Percentiles rank a stretch among this genome's conserved stretches.
Conservation (phyloP, 306 rosid species). For the Citrullus colocynthis region DNA sequence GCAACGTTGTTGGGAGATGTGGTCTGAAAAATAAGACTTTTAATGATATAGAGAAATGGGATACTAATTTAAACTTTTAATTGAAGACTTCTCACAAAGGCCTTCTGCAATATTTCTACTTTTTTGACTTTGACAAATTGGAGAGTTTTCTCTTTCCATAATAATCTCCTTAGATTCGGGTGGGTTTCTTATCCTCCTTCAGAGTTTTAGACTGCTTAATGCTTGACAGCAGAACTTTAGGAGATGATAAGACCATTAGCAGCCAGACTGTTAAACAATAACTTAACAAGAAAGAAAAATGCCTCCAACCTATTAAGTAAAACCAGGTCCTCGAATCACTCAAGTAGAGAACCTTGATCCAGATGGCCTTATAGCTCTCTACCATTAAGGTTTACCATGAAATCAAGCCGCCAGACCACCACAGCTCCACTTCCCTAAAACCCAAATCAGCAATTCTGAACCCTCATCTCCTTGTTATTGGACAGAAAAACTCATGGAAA, state of each 20-base stretch:
- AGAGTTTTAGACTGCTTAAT: neutral
- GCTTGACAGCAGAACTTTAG: neutral
- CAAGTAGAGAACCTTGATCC: neutral
- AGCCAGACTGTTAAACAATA: neutral
- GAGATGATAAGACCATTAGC: neutral
- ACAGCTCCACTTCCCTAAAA: neutral
- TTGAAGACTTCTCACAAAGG: neutral
- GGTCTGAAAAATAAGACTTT: neutral
- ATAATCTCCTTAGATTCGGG: neutral
- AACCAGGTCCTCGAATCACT: neutral
- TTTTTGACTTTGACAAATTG: neutral
- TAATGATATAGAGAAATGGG: neutral
- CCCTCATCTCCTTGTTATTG: neutral
- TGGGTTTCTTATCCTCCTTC: conserved; percentile 1
- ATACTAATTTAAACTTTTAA: neutral
- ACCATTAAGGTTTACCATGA: neutral
- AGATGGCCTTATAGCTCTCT: neutral
- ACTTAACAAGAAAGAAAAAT: neutral
- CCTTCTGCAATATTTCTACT: neutral
- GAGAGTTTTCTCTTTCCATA: neutral
- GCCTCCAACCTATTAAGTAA: neutral
- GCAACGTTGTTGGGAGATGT: neutral
- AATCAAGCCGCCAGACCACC: neutral
- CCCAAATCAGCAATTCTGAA: neutral
- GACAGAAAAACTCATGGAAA: neutral